phyloP scores from a whole-genome alignment of 805 yeast genomes.

The Saturnispora kantuleensis region DNA sequence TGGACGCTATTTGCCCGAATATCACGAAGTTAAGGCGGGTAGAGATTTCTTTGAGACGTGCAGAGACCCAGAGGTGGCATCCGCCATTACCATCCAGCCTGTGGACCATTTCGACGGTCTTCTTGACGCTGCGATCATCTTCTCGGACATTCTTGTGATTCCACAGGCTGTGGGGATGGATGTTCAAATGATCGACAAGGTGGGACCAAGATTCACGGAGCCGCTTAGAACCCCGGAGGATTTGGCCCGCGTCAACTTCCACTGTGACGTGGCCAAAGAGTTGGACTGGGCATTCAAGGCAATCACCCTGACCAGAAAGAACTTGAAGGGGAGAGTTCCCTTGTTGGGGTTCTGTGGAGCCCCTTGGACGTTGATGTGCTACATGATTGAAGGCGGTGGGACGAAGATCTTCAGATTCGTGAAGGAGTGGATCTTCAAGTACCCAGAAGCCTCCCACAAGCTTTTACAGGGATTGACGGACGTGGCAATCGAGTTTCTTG shows the following conservation, averaged over 20 bases:
- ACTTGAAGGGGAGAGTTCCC: slow-evolving; percentile 85
- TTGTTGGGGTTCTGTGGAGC: slow-evolving; percentile 94
- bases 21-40: slow-evolving; percentile 76
- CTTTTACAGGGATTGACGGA: slow-evolving; percentile 73
- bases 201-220: slow-evolving; percentile 86
- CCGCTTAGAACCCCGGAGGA: slow-evolving; percentile 76
- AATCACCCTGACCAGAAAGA: slow-evolving; percentile 81
- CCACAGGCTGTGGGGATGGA: slow-evolving; percentile 98
- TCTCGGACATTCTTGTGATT: slow-evolving; percentile 88
- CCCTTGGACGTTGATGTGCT: slow-evolving; percentile 94
- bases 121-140: slow-evolving; percentile 93
- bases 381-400: slow-evolving; percentile 97
- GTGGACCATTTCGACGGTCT: slow-evolving; percentile 80
- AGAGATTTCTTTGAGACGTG: slow-evolving; percentile 94
- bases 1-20: slow-evolving; percentile 88
- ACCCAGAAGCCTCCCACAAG: slow-evolving; percentile 60
- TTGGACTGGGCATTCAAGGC: slow-evolving; percentile 93
- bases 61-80: slow-evolving; percentile 86
- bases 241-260: slow-evolving; percentile 41
- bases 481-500: slow-evolving; percentile 84
- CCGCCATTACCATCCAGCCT: slow-evolving; percentile 93
- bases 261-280: slow-evolving; percentile 63
- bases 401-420: slow-evolving; percentile 84
- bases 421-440: slow-evolving; percentile 83
- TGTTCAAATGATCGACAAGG: slow-evolving; percentile 87